phyloP scores from a whole-genome alignment of 345 rosid genomes.

The Syzygium grande region DNA sequence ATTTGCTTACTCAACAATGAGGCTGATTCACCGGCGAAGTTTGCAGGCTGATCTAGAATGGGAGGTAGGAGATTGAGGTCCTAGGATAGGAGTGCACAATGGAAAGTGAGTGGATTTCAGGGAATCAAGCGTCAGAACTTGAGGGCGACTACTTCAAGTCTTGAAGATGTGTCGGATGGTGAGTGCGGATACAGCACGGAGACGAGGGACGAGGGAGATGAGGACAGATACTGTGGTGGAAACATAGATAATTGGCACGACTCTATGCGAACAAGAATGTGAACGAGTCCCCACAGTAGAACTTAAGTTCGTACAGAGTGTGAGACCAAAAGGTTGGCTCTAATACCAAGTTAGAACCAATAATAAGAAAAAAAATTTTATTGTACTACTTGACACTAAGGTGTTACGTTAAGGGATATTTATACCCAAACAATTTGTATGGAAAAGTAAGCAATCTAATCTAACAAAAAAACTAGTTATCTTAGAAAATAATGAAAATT shows the following conservation, averaged over 20 bases:
- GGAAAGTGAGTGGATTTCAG: neutral
- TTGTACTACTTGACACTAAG: too few species aligned
- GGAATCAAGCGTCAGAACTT: neutral
- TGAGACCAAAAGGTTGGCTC: neutral
- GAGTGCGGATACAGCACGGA: neutral
- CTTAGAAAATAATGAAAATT: neutral
- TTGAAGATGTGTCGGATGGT: neutral
- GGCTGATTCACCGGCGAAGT: too few species aligned
- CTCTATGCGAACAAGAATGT: neutral
- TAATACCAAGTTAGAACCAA: neutral
- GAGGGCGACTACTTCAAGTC: accelerated
- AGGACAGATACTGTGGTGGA: neutral
- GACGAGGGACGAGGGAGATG: neutral
- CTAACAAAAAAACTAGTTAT: neutral
- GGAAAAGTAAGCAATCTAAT: neutral
- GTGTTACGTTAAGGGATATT: too few species aligned
- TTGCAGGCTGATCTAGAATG: too few species aligned
- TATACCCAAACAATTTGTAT: neutral
- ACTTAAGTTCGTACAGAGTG: neutral
- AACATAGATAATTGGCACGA: neutral
- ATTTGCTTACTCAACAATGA: too few species aligned
- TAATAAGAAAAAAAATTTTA: too few species aligned
- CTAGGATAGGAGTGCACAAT: neutral
- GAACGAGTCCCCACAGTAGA: neutral
- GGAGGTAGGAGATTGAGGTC: neutral